Base-by-base conservation (phyloP, 2,329 filamentous ascomycete genomes). In the Aspergillus fumigatiaffinis region DNA sequence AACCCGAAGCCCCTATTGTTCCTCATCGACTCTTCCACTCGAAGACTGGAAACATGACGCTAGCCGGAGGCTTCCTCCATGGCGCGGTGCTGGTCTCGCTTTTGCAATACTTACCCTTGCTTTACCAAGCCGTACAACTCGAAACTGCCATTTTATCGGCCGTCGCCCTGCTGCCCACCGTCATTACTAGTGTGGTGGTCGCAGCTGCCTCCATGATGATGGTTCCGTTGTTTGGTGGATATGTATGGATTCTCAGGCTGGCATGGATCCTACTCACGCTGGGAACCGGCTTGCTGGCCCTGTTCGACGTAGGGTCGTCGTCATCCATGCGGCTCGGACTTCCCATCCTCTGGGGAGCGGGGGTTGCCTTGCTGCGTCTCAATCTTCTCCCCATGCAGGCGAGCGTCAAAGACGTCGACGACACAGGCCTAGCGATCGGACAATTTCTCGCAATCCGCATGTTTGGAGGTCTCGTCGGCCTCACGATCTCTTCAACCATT, bases 31-130 rank as follows among this genome's bases (percentile, higher is more conserved):
- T 78, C 23, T 79, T 79, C 63, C 61, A 65, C 38, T 78, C 76
- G 54, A 74, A 78, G 29, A 71, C 71, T 5, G 59, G 63, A 54
- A 81, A 79, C 3, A 73, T 82, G 21, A 78, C 75, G 46, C 84
- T 78, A 60, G 63, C 80, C 41, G 77, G 79, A 49, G 83, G 83
- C 0, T 64, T 84, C 20, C 70, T 87, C 35, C 84, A 87, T 66
- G 84, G 84, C 28, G 62, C 69, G 21, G 64, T 73, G 44, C 67
- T 73, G 25, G 71, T 81, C 79, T 76, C 75, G 14, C 59, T 82
- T 0, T 69, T 84, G 5, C 84, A 84, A 69, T 85, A 82, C 61
- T 70, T 83, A 23, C 78, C 81, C 3, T 59, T 74, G 4, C 72
- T 74, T 56, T 70, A 67, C 53, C 62, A 69, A 52, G 66, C 68